These are phyloP conservation scores for Leccinum rimulosum DNA, from an alignment of 768 basidiomycete genomes.

Conservation along the genomic window DNA sequence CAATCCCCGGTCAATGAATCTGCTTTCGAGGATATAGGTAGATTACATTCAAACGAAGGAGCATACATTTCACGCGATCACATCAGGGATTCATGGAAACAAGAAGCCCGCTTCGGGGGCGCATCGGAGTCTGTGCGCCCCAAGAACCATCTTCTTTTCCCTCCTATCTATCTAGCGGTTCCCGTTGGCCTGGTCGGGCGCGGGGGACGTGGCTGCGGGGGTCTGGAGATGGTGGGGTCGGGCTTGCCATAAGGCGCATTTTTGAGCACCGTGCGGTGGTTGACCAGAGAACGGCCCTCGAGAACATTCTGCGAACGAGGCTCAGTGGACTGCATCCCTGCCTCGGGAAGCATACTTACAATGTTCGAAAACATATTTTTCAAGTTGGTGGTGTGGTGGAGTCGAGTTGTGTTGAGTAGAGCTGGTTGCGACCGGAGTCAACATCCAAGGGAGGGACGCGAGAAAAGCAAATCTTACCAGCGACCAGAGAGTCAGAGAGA, in stretches of 20 bases:
- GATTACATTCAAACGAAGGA: not conserved
- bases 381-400: not conserved
- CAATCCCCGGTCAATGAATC: not conserved
- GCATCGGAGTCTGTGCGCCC: not conserved
- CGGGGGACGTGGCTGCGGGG: constrained; percentile 1
- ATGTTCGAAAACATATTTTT: constrained; percentile 8
- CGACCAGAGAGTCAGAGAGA: not conserved
- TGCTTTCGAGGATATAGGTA: not conserved
- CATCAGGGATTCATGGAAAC: not conserved
- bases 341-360: not conserved
- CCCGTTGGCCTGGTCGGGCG: constrained; percentile 2
- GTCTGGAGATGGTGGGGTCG: not conserved
- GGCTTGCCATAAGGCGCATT: constrained; percentile 10
- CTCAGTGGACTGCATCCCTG: not conserved
- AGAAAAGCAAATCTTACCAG: not conserved
- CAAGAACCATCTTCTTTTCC: not conserved
- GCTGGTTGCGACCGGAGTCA: not conserved
- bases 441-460: not conserved
- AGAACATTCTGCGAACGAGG: constrained; percentile 1
- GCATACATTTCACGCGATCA: not conserved
- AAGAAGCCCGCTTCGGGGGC: not conserved
- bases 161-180: not conserved
- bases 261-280: not conserved
- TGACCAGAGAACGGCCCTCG: not conserved
- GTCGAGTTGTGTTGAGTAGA: not conserved